Conservation (phyloP, 495 filamentous ascomycete species). For the Hypoxylon crocopeplum region DNA sequence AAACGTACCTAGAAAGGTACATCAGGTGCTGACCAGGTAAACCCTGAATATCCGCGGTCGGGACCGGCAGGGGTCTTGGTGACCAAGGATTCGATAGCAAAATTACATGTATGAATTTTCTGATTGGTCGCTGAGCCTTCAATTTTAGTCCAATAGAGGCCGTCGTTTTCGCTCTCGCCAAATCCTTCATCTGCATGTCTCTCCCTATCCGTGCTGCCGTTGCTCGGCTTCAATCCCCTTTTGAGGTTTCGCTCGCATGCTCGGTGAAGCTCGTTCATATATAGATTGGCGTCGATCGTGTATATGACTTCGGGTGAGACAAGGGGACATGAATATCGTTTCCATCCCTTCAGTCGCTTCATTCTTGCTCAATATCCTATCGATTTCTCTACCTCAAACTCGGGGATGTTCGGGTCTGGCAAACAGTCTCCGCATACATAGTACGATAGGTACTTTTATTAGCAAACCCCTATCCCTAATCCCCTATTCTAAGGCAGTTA, state of each 20-base stretch:
- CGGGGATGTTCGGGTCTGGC: not conserved
- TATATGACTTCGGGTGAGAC: constrained; percentile 7
- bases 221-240: constrained; percentile 16
- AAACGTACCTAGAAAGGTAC: not conserved
- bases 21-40: too few species aligned
- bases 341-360: constrained; percentile 7
- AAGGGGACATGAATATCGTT: constrained; percentile 2
- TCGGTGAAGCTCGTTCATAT: constrained; percentile 29
- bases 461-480: not conserved
- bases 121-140: constrained; percentile 25
- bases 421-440: not conserved
- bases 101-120: constrained; percentile 24
- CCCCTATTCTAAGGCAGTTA: not conserved
- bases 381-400: not conserved
- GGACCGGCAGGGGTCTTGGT: constrained; percentile 16
- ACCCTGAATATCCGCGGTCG: not conserved
- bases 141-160: constrained; percentile 31
- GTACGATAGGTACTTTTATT: too few species aligned
- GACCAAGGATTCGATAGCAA: constrained; percentile 26
- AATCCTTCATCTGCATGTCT: constrained; percentile 34
- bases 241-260: constrained; percentile 10
- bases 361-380: not conserved
- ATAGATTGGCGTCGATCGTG: constrained; percentile 14
- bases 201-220: constrained; percentile 33
- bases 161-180: not conserved